phyloP scores from a whole-genome alignment of 164 flowering plant genomes.

The Hamamelis virginiana region DNA sequence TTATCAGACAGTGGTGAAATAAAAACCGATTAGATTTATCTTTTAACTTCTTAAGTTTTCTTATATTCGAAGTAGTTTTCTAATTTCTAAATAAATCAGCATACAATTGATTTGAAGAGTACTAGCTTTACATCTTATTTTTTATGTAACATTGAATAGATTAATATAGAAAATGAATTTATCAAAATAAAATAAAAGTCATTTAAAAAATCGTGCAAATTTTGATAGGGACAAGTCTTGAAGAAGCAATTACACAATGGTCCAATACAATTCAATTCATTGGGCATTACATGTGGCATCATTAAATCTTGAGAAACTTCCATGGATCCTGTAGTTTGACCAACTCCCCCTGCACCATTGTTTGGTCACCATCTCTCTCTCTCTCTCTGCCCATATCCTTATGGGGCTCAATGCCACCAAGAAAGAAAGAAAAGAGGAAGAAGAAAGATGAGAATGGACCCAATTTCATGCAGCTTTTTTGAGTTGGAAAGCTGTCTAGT shows the following conservation, averaged over 20 bases:
- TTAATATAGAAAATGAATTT: no score
- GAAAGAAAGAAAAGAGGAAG: neutral
- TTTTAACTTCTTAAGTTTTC: no score
- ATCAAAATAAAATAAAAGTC: no score
- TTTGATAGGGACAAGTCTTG: neutral
- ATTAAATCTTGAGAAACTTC: neutral
- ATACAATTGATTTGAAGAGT: no score
- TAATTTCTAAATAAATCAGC: no score
- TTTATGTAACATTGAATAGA: no score
- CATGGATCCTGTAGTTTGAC: conserved; percentile 1
- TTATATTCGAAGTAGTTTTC: no score
- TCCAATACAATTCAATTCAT: no score
- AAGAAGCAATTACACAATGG: neutral
- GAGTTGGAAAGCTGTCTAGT: neutral
- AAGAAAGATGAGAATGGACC: conserved; percentile 1
- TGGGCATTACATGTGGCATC: neutral
- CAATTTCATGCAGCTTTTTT: neutral
- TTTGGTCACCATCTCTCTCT: neutral
- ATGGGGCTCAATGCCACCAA: neutral
- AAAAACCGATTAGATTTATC: no score
- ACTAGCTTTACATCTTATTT: no score
- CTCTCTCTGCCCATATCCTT: neutral
- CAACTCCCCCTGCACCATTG: neutral
- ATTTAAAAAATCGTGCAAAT: no score
- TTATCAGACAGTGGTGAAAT: no score